Evolutionary conservation across 2,329 filamentous ascomycete genomes (phyloP).

Genomic region (Fonsecaea pugnacius): DNA sequence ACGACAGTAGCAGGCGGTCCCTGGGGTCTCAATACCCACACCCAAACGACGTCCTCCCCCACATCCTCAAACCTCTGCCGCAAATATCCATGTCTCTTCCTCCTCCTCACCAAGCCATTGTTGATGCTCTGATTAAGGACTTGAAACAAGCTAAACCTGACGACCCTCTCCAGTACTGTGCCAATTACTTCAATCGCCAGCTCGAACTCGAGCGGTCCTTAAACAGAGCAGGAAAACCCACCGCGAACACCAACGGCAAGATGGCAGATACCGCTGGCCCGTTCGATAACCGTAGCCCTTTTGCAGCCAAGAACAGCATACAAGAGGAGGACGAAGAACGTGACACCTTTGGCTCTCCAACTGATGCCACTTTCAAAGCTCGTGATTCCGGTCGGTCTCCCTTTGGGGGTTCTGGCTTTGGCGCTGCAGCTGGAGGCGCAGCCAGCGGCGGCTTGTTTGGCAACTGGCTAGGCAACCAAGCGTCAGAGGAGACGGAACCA

Average conservation of each 20-base stretch:
- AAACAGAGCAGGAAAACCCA: conserved; percentile 50
- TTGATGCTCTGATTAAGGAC: conserved; percentile 66
- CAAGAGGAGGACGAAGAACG: conserved; percentile 77
- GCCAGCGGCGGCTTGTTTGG: conserved; percentile 34
- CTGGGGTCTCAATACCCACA: conserved; percentile 15
- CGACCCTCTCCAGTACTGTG: conserved; percentile 72
- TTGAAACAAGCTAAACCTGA: conserved; percentile 61
- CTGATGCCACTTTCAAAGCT: conserved; percentile 63
- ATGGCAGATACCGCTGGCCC: conserved; percentile 80
- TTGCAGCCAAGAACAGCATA: conserved; percentile 67
- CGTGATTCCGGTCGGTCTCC: conserved; percentile 43
- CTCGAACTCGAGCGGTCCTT: conserved; percentile 68
- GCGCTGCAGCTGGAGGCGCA: conserved; percentile 52
- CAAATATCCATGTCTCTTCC: conserved; percentile 52
- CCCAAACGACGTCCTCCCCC: conserved; percentile 24
- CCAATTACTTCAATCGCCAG: conserved; percentile 68
- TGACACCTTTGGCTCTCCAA: conserved; percentile 75
- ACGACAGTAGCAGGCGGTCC: conserved; percentile 18
- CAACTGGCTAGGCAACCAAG: conserved; percentile 35
- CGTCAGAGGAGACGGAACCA: conserved; percentile 56
- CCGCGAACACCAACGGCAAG: conserved; percentile 46
- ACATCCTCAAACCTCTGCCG: conserved; percentile 28
- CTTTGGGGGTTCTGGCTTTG: conserved; percentile 58
- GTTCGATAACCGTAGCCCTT: conserved; percentile 80
- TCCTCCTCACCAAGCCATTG: conserved; percentile 63